phyloP scores from a whole-genome alignment of 148 eudicot genomes.

The Vaccinium corymbosum region DNA sequence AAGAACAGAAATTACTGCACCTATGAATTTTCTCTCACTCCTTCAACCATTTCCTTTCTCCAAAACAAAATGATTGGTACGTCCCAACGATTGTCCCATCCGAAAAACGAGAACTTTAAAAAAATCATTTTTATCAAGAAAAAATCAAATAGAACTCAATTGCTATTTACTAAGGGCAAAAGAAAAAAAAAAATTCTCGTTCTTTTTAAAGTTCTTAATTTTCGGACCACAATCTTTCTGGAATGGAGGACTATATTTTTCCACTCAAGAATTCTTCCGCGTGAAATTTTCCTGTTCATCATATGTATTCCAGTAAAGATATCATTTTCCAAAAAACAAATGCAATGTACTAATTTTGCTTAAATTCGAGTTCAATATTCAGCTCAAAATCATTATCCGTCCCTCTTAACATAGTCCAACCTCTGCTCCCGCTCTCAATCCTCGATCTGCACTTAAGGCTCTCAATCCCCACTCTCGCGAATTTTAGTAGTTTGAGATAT shows the following conservation, averaged over 20 bases:
- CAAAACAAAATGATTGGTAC: background rate
- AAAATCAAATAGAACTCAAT: background rate
- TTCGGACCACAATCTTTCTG: too few relatives aligned
- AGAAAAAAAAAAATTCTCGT: too few relatives aligned
- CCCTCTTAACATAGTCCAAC: background rate
- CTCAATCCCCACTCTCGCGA: background rate
- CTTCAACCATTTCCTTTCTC: background rate
- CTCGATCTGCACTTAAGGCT: background rate
- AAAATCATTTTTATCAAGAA: background rate
- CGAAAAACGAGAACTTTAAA: background rate
- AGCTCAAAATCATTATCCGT: background rate
- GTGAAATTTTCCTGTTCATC: too few relatives aligned
- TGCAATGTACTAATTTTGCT: background rate
- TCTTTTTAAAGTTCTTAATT: too few relatives aligned
- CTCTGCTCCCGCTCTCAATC: background rate
- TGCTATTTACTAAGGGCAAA: too few relatives aligned
- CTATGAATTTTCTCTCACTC: background rate
- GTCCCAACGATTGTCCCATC: background rate
- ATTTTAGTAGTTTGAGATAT: background rate
- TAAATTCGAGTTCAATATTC: background rate
- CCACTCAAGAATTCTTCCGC: too few relatives aligned
- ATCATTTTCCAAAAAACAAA: background rate
- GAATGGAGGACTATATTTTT: too few relatives aligned
- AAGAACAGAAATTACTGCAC: background rate
- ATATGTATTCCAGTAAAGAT: too few relatives aligned